Conservation (phyloP, 495 filamentous ascomycete species). For the Lepidopterella palustris region DNA sequence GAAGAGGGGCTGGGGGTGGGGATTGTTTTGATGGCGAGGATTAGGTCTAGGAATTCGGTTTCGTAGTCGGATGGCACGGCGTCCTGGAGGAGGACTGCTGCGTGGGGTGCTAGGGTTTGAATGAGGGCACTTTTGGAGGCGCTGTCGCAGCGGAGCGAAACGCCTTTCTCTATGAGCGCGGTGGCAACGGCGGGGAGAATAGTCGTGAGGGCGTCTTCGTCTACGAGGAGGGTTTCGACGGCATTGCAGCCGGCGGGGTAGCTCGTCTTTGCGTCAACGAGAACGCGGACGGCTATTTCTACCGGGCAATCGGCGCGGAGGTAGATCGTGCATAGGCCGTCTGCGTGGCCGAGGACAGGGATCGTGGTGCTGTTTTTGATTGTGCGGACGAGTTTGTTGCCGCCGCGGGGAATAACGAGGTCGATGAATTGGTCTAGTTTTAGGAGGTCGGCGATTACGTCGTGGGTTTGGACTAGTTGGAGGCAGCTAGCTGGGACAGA, state of each 20-base stretch:
- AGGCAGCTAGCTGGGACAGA: conserved; percentile 77
- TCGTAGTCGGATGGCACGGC: conserved; percentile 64
- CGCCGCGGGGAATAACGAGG: conserved; percentile 88
- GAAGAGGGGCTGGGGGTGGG: conserved; percentile 35
- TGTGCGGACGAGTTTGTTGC: conserved; percentile 85
- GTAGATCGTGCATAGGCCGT: conserved; percentile 88
- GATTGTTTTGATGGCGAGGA: conserved; percentile 78
- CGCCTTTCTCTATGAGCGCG: conserved; percentile 67
- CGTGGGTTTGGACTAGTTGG: conserved; percentile 87
- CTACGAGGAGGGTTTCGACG: conserved; percentile 81
- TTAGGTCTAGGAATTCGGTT: conserved; percentile 85
- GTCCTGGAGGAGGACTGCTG: conserved; percentile 51
- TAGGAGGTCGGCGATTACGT: conserved; percentile 78
- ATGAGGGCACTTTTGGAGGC: conserved; percentile 55
- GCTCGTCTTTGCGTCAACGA: conserved; percentile 85
- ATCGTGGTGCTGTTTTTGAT: conserved; percentile 89
- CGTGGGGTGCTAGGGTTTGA: conserved; percentile 34
- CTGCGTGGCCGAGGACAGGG: conserved; percentile 92
- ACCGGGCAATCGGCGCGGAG: conserved; percentile 72
- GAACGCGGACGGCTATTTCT: conserved; percentile 63
- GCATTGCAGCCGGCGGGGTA: conserved; percentile 98
- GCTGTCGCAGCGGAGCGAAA: conserved; percentile 76
- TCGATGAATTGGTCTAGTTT: conserved; percentile 81
- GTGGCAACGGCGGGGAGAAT: conserved; percentile 65
- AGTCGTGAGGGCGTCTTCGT: conserved; percentile 60